phyloP scores from a whole-genome alignment of 139 green algal species.

The Pedinophyceae sp. region DNA sequence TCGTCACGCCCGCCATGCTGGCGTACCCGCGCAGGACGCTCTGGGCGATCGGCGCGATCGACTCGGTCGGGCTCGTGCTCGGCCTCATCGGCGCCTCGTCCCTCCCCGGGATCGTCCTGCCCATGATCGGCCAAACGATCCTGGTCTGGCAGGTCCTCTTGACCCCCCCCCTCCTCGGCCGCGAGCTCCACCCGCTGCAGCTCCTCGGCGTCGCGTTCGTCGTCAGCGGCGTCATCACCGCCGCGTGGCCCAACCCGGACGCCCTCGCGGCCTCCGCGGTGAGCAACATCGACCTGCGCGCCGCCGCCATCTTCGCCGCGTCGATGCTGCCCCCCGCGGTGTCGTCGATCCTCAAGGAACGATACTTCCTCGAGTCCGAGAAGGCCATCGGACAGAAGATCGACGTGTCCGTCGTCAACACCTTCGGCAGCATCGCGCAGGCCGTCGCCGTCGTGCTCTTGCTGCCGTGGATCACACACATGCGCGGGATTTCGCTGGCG shows the following conservation, averaged over 20 bases:
- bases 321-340: neutral
- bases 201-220: neutral
- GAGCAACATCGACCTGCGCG: neutral
- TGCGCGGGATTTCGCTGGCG: neutral
- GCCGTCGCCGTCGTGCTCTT: neutral
- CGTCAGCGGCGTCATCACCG: neutral
- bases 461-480: neutral
- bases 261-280: too few relatives aligned
- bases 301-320: neutral
- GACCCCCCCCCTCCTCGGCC: neutral
- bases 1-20: neutral
- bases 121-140: neutral
- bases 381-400: neutral
- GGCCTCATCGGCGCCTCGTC: neutral
- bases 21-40: neutral
- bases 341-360: neutral
- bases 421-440: neutral
- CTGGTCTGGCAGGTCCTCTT: neutral
- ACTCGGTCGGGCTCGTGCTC: neutral
- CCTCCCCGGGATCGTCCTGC: neutral
- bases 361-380: neutral
- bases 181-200: neutral
- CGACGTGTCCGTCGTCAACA: neutral
- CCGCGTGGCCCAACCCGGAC: neutral
- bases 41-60: neutral